Percentiles rank a stretch among this genome's conserved stretches.
Conservation (phyloP, 73 alveolate genomes). For the Paramecium pentaurelia region DNA sequence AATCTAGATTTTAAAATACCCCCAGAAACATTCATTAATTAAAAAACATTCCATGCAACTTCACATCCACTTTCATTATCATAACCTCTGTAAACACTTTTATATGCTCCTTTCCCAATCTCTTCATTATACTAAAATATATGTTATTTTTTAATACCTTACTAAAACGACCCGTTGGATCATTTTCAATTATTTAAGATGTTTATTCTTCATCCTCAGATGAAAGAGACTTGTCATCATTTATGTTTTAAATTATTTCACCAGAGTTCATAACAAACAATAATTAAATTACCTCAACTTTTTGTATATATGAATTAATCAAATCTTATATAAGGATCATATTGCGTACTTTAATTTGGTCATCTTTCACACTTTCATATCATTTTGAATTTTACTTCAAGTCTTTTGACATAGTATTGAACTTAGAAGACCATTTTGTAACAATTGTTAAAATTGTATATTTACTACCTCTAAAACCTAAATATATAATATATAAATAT, state of each 20-base stretch:
- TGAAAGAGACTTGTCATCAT: background rate
- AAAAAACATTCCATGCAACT: slow-evolving; percentile 78
- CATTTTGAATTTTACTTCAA: background rate
- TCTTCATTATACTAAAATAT: slow-evolving; percentile 61
- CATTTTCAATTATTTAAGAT: slow-evolving; percentile 29
- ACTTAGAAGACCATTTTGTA: background rate
- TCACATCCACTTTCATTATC: slow-evolving; percentile 82
- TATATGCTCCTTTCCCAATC: slow-evolving; percentile 64
- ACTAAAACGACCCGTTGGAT: slow-evolving; percentile 62
- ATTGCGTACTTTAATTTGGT: background rate
- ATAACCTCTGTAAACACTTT: slow-evolving; percentile 71
- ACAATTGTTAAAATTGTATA: background rate
- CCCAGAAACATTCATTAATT: slow-evolving; percentile 60
- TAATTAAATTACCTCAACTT: background rate
- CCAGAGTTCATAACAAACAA: slow-evolving; percentile 14
- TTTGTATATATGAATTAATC: background rate
- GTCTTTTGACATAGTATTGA: background rate
- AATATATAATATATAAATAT: background rate
- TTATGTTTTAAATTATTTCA: background rate
- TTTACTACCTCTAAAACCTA: background rate
- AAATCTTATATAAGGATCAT: background rate
- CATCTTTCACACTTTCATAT: background rate
- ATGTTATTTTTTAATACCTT: background rate
- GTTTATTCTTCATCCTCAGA: slow-evolving; percentile 32
- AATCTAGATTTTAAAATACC: background rate